These are phyloP conservation scores for Tolypocladium ophioglossoides DNA, from an alignment of 2,329 filamentous ascomycete genomes.

Conservation along the genomic window DNA sequence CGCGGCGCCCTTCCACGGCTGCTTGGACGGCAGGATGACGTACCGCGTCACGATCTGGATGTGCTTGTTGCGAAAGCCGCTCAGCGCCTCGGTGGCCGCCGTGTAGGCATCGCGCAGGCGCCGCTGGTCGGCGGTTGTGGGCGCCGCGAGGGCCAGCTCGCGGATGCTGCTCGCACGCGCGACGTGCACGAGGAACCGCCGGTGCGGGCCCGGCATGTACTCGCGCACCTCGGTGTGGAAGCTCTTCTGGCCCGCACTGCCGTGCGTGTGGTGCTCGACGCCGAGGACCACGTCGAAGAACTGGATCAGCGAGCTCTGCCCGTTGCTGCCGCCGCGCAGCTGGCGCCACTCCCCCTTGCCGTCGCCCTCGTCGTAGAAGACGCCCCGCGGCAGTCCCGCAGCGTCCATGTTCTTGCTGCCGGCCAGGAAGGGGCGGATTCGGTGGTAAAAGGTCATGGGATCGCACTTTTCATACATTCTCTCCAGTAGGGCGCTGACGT, in stretches of 20 bases:
- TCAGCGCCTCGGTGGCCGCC: conserved; percentile 63
- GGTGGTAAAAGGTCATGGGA: conserved; percentile 79
- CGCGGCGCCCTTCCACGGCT: conserved; percentile 17
- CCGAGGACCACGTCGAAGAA: conserved; percentile 85
- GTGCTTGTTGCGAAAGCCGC: conserved; percentile 71
- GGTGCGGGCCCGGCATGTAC: conserved; percentile 85
- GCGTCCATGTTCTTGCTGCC: conserved; percentile 88
- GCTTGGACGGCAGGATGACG: conserved; percentile 68
- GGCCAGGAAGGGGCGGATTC: conserved; percentile 78
- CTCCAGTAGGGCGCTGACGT: conserved; percentile 56
- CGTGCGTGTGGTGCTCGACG: conserved; percentile 55
- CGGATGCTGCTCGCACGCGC: conserved; percentile 63
- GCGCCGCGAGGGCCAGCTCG: conserved; percentile 48
- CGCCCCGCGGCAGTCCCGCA: conserved; percentile 70
- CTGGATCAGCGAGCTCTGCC: conserved; percentile 84
- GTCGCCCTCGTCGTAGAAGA: conserved; percentile 71
- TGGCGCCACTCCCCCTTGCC: conserved; percentile 60
- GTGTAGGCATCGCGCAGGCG: conserved; percentile 46
- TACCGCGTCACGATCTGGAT: conserved; percentile 85
- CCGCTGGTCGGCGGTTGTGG: conserved; percentile 38
- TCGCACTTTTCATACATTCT: conserved; percentile 88
- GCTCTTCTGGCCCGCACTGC: conserved; percentile 21
- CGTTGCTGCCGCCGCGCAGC: conserved; percentile 84
- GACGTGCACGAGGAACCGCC: conserved; percentile 65
- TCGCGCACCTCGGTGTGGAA: conserved; percentile 61